Evolutionary conservation across 805 yeast genomes (phyloP).

Genomic region (Kodamaea lidongshanica): DNA sequence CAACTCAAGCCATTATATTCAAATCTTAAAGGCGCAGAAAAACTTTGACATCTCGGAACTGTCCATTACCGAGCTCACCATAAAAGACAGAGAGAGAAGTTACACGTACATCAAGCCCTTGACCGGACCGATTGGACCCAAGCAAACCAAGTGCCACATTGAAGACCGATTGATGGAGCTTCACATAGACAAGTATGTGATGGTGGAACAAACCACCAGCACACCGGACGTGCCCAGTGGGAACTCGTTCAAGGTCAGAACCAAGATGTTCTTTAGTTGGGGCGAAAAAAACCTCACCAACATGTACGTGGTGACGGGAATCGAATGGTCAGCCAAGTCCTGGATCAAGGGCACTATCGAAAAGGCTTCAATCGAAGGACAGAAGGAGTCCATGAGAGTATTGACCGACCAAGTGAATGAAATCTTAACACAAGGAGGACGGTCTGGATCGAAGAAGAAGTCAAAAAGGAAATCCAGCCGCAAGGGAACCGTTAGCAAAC

Average conservation of each 20-base stretch:
- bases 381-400: conserved; percentile 51
- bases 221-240: conserved; percentile 98
- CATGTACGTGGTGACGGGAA: conserved; percentile 59
- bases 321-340: conserved; percentile 86
- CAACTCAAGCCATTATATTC: conserved; percentile 36
- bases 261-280: conserved; percentile 75
- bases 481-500: conserved; percentile 9
- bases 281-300: conserved; percentile 53
- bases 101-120: conserved; percentile 71
- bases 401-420: conserved; percentile 44
- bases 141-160: conserved; percentile 71
- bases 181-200: conserved; percentile 49
- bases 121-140: conserved; percentile 84
- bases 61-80: conserved; percentile 28
- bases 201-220: conserved; percentile 54
- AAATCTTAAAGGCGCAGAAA: conserved; percentile 27
- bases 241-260: conserved; percentile 64
- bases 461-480: conserved; percentile 9
- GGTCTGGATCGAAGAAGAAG: conserved; percentile 10
- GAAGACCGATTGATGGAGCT: conserved; percentile 45
- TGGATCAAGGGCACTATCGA: conserved; percentile 92
- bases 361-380: conserved; percentile 77
- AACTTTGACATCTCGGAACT: conserved; percentile 20
- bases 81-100: conserved; percentile 40
- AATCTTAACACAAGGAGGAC: conserved; percentile 20